Evolutionary conservation across 2,329 filamentous ascomycete genomes (phyloP).

Genomic region (Dactylellina sp.): DNA sequence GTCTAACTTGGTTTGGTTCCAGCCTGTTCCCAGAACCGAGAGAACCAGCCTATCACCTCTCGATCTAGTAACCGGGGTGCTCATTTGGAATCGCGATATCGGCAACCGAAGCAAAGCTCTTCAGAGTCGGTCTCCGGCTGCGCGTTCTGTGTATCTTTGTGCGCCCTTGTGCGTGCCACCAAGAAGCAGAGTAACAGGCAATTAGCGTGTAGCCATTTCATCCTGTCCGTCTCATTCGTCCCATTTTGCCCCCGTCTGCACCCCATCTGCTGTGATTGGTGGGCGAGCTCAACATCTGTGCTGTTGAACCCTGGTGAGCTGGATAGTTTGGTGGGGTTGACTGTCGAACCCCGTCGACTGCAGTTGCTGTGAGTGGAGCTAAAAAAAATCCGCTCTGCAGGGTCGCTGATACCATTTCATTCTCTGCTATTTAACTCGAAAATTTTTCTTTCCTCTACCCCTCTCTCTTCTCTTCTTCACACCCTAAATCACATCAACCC

Average conservation of each 20-base stretch:
- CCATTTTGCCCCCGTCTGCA: conserved; percentile 40
- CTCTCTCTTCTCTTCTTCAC: conserved; percentile 50
- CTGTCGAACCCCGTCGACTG: conserved; percentile 25
- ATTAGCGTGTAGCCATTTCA: no score
- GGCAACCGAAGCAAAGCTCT: conserved; percentile 32
- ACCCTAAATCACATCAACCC: conserved; percentile 24
- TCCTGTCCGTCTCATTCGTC: conserved; percentile 37
- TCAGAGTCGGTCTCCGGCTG: conserved; percentile 28
- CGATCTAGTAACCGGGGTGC: conserved; percentile 19
- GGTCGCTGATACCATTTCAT: conserved; percentile 40
- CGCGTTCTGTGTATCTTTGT: conserved; percentile 3
- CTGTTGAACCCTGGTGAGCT: neutral
- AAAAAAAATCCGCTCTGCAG: conserved; percentile 38
- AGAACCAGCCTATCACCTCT: conserved; percentile 13
- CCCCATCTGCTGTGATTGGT: conserved; percentile 29
- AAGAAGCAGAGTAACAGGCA: neutral
- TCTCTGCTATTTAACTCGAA: conserved; percentile 58
- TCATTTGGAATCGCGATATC: conserved; percentile 38
- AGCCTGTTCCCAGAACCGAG: conserved; percentile 33
- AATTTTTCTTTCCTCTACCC: conserved; percentile 56
- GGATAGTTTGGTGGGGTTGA: conserved; percentile 35
- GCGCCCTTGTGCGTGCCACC: neutral
- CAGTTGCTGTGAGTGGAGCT: conserved; percentile 26
- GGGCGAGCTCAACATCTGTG: conserved; percentile 33
- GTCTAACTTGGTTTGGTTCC: conserved; percentile 4